Base-by-base conservation (phyloP, 768 basidiomycete species). In the Auriscalpium orientale region DNA sequence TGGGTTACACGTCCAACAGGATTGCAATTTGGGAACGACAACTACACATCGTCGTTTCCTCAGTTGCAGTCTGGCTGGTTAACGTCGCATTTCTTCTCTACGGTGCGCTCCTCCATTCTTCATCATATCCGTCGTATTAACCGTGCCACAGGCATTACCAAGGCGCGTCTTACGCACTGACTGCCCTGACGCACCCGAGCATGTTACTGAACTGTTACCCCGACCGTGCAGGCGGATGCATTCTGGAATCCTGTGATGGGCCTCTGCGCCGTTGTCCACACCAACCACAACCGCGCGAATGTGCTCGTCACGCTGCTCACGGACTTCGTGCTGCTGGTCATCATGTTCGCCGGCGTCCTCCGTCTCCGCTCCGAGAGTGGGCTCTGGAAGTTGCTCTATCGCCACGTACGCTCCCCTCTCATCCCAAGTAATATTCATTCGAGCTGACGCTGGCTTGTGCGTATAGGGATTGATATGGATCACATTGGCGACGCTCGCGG, bases 341-440 rank as follows among this genome's bases (percentile, higher is more conserved):
- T 50, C n/a, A 46, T 56, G 49, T 34, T 56, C 40, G 22, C 51
- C 34, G 50, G 50, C 34, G 44, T 56, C 20, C 5, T 51, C 16
- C 45, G 49, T 3, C 15, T 49, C 13, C 13, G 37, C 20, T 55
- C 54, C 15, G 28, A 33, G n/a, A 22, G 36, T 9, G 35, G 37
- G 9, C 36, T 51, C 10, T 50, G 44, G 55, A 33, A 33, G 22
- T 33, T 56, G 28, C 43, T 56, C 33, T 46, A 51, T 38, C 40
- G 44, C 16, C 55, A 50, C 1, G 55, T 51, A 21, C 13, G 55
- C 28, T 15, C 12, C 36, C 38, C 15, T 2, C 45, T 2, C 28
- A 28, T 7, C 7, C 28, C 28, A 28, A 28, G 7, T 28, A 5
- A 2, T 28, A 4, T 28, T 2, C 7, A 4, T 28, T 28, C 28